Conservation (phyloP, 495 filamentous ascomycete species). For the Geoglossum glabrum region DNA sequence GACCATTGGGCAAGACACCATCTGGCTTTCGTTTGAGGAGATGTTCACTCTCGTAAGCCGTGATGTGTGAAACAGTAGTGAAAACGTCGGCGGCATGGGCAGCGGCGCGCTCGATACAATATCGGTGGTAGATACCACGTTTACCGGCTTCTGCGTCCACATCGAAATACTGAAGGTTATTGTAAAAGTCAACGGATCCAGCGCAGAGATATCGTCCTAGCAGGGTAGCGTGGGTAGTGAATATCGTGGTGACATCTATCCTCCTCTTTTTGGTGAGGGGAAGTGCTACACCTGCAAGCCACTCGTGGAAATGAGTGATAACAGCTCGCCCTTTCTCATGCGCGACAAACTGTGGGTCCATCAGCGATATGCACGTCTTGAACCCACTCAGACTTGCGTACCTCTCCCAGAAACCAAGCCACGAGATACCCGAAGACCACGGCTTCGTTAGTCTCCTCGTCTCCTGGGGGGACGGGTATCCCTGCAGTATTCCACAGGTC, state of each 20-base stretch:
- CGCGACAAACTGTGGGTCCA: conserved; percentile 50
- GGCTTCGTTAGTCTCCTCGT: conserved; percentile 91
- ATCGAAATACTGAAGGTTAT: conserved; percentile 94
- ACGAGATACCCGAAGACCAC: conserved; percentile 95
- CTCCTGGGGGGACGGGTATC: conserved; percentile 75
- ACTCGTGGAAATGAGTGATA: conserved; percentile 97
- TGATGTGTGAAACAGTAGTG: conserved; percentile 96
- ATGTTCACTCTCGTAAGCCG: conserved; percentile 93
- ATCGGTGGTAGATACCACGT: conserved; percentile 94
- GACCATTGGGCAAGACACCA: conserved; percentile 83
- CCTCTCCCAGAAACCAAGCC: conserved; percentile 96
- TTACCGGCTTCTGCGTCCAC: conserved; percentile 93
- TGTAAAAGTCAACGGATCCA: conserved; percentile 96
- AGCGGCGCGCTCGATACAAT: conserved; percentile 90
- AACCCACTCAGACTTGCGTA: conserved; percentile 21
- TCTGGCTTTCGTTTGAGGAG: conserved; percentile 94
- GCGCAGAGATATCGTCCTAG: conserved; percentile 92
- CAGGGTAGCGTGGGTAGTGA: conserved; percentile 92
- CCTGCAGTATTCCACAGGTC: conserved; percentile 88
- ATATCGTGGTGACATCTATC: conserved; percentile 96
- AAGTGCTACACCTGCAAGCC: conserved; percentile 90
- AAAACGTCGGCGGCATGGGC: conserved; percentile 89
- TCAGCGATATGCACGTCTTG: conserved; percentile 7
- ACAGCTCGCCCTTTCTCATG: conserved; percentile 81
- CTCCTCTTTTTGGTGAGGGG: conserved; percentile 79